Conservation (phyloP, 345 rosid genomes). For the Pistacia vera region DNA sequence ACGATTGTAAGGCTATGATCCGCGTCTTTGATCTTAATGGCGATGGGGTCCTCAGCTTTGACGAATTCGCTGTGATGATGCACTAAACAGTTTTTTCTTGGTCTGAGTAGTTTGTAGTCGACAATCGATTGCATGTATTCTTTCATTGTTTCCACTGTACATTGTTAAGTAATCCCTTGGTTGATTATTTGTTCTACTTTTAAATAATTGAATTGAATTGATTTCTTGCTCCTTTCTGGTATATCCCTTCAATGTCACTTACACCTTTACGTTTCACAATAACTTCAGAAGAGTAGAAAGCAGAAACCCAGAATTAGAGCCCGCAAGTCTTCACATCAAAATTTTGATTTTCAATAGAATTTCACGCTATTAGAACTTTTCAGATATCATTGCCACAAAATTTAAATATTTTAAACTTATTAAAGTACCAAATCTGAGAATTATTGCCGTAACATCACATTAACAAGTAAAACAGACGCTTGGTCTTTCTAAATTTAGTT, state of each 20-base stretch:
- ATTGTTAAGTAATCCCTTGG: not conserved
- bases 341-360: too few species aligned
- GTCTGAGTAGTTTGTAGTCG: too few species aligned
- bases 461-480: not conserved
- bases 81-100: constrained; percentile 4
- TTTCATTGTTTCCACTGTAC: not conserved
- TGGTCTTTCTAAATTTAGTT: not conserved
- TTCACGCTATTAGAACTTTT: too few species aligned
- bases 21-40: constrained; percentile 62
- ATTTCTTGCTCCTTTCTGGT: too few species aligned
- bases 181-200: not conserved
- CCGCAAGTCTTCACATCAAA: too few species aligned
- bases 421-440: not conserved
- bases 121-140: not conserved
- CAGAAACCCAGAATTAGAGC: too few species aligned
- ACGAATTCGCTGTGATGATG: constrained; percentile 75
- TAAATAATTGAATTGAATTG: not conserved
- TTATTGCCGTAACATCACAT: not conserved
- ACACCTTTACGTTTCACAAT: too few species aligned
- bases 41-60: constrained; percentile 69
- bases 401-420: too few species aligned
- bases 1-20: constrained; percentile 66
- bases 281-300: too few species aligned
- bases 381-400: not conserved
- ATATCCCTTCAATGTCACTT: too few species aligned